Evolutionary conservation across 2,329 filamentous ascomycete species (phyloP).

Genomic region (Penicillium sp.): DNA sequence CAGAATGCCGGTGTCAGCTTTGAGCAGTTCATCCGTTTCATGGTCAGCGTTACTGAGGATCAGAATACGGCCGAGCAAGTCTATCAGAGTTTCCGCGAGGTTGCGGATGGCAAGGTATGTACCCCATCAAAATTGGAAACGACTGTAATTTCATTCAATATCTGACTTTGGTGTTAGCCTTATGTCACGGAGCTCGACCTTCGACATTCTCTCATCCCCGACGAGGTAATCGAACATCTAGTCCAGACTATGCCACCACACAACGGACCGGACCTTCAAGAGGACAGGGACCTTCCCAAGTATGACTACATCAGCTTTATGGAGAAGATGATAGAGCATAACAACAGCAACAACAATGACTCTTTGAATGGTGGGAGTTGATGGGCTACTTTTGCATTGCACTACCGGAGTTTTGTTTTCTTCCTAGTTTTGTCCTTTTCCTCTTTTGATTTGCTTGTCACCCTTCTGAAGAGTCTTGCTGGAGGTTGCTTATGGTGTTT

Average conservation of each 20-base stretch:
- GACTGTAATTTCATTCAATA: no score
- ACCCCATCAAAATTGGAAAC: no score
- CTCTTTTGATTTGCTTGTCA: no score
- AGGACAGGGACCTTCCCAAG: slow-evolving; percentile 74
- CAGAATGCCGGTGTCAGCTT: slow-evolving; percentile 69
- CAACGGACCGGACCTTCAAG: slow-evolving; percentile 71
- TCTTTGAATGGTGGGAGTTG: no score
- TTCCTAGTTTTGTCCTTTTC: no score
- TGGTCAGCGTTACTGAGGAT: slow-evolving; percentile 97
- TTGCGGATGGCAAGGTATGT: slow-evolving; percentile 80
- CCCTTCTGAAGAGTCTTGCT: no score
- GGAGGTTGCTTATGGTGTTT: no score
- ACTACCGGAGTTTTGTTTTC: no score
- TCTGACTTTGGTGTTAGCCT: slow-evolving; percentile 44
- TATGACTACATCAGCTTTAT: slow-evolving; percentile 97
- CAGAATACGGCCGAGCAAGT: slow-evolving; percentile 98
- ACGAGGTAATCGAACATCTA: slow-evolving; percentile 91
- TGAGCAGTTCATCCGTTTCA: slow-evolving; percentile 98
- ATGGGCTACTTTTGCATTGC: no score
- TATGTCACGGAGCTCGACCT: slow-evolving; percentile 98
- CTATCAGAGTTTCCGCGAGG: slow-evolving; percentile 93
- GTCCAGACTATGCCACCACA: slow-evolving; percentile 77
- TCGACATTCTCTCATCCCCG: slow-evolving; percentile 85
- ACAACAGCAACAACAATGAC: no score
- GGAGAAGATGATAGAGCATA: slow-evolving; percentile 64